Conservation (phyloP, 305 asterid genomes). For the Plantago coronopus region DNA sequence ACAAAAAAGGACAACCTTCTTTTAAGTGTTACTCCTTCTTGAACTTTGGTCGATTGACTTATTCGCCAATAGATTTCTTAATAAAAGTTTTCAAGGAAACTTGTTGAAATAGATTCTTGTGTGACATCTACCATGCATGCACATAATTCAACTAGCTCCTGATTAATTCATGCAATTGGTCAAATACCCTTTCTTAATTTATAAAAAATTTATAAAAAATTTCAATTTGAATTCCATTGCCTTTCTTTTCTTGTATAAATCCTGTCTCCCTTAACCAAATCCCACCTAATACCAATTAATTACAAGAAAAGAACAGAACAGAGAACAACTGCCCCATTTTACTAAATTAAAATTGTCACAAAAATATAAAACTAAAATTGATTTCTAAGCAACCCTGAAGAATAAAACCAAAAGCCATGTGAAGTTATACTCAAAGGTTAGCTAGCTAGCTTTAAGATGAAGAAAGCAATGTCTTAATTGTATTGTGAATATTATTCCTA, state of each 20-base stretch:
- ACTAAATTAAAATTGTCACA: constrained; percentile 4
- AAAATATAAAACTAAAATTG: neutral
- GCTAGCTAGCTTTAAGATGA: constrained; percentile 19
- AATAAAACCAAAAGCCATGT: constrained; percentile 41
- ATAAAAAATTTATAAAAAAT: no score
- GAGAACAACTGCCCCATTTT: constrained; percentile 33
- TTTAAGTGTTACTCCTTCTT: no score
- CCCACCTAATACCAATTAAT: constrained; percentile 60
- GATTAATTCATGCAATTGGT: constrained; percentile 24
- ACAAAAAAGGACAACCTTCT: no score
- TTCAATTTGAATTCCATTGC: constrained; percentile 12
- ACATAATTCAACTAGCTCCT: constrained; percentile 22
- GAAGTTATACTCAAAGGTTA: constrained; percentile 29
- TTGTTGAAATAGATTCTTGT: neutral
- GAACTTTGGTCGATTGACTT: no score
- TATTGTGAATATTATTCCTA: constrained; percentile 10
- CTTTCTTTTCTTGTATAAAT: constrained; percentile 14
- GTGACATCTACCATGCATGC: constrained; percentile 17
- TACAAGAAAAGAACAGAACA: constrained; percentile 45
- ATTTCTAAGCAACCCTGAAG: constrained; percentile 24
- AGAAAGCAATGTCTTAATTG: constrained; percentile 9
- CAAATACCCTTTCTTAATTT: no score
- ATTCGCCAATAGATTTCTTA: no score
- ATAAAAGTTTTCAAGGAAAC: no score
- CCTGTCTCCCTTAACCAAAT: constrained; percentile 48